Percentiles rank a stretch among this genome's conserved stretches.
phyloP scores from a whole-genome alignment of 805 yeast genomes.

The Teunomyces stri region DNA sequence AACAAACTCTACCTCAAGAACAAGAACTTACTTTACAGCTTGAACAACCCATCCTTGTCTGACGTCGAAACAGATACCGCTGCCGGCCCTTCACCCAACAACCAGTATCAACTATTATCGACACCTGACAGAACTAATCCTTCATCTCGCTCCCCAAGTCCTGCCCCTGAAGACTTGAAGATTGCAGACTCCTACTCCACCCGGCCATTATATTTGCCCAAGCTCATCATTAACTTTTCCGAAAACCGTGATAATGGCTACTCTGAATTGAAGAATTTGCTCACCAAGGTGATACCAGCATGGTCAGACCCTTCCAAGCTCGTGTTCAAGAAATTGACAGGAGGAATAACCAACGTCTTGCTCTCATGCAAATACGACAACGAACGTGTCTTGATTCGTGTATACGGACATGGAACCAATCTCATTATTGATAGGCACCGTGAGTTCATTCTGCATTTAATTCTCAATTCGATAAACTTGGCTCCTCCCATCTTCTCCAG shows the following conservation, averaged over 20 bases:
- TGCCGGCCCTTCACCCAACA: background rate
- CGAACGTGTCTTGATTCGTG: slow-evolving; percentile 56
- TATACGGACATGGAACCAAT: slow-evolving; percentile 73
- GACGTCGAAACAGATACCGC: slow-evolving; percentile 13
- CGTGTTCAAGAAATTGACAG: slow-evolving; percentile 46
- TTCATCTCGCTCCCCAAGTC: slow-evolving; percentile 5
- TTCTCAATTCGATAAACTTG: slow-evolving; percentile 54
- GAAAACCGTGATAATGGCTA: slow-evolving; percentile 32
- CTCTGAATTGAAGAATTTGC: slow-evolving; percentile 36
- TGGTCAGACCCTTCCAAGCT: slow-evolving; percentile 31
- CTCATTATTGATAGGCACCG: slow-evolving; percentile 71
- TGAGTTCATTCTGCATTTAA: slow-evolving; percentile 68
- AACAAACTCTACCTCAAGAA: slow-evolving; percentile 15
- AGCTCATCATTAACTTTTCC: slow-evolving; percentile 38
- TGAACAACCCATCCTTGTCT: slow-evolving; percentile 26
- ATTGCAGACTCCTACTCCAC: slow-evolving; percentile 32
- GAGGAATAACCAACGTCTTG: slow-evolving; percentile 65
- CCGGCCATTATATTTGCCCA: slow-evolving; percentile 51
- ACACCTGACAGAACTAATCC: background rate
- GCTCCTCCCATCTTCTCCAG: slow-evolving; percentile 71
- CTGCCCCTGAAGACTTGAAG: slow-evolving; percentile 3
- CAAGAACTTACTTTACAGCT: slow-evolving; percentile 22
- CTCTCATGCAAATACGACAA: slow-evolving; percentile 41
- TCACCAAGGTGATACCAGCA: slow-evolving; percentile 46
- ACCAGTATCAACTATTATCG: background rate